These are phyloP conservation scores for Pezicula rhizophila DNA, from an alignment of 2,329 filamentous ascomycete species.

Conservation along the genomic window DNA sequence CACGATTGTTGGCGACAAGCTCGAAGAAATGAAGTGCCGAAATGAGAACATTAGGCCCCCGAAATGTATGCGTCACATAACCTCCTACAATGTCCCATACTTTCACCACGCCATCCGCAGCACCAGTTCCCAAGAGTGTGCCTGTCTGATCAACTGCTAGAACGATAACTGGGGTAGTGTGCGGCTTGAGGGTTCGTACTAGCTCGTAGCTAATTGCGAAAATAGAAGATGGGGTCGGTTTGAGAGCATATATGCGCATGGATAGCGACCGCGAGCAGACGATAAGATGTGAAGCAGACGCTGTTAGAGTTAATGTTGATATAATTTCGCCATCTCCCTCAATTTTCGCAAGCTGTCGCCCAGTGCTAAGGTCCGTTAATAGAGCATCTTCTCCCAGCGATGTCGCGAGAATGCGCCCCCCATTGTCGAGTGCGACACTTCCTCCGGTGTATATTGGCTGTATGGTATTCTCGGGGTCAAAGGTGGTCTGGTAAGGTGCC, in stretches of 20 bases:
- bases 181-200: slow-evolving; percentile 78
- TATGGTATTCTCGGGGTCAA: slow-evolving; percentile 75
- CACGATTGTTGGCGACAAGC: slow-evolving; percentile 42
- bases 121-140: slow-evolving; percentile 85
- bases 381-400: slow-evolving; percentile 89
- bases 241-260: slow-evolving; percentile 83
- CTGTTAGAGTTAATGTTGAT: slow-evolving; percentile 73
- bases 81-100: slow-evolving; percentile 92
- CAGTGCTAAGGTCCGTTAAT: slow-evolving; percentile 77
- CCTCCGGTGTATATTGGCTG: slow-evolving; percentile 94
- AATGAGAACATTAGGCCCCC: slow-evolving; percentile 84
- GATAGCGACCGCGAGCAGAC: slow-evolving; percentile 92
- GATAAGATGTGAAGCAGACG: slow-evolving; percentile 80
- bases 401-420: slow-evolving; percentile 77
- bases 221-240: slow-evolving; percentile 47
- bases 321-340: slow-evolving; percentile 83
- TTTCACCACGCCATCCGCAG: slow-evolving; percentile 89
- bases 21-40: slow-evolving; percentile 92
- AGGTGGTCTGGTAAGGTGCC: slow-evolving; percentile 74
- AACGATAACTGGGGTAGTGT: slow-evolving; percentile 83
- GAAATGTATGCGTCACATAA: slow-evolving; percentile 91
- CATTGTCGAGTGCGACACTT: slow-evolving; percentile 74
- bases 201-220: slow-evolving; percentile 60
- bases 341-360: slow-evolving; percentile 74
- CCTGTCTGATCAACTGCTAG: slow-evolving; percentile 80